Evolutionary conservation across 768 basidiomycete genomes (phyloP).

Genomic region (Boletus sensibilis): DNA sequence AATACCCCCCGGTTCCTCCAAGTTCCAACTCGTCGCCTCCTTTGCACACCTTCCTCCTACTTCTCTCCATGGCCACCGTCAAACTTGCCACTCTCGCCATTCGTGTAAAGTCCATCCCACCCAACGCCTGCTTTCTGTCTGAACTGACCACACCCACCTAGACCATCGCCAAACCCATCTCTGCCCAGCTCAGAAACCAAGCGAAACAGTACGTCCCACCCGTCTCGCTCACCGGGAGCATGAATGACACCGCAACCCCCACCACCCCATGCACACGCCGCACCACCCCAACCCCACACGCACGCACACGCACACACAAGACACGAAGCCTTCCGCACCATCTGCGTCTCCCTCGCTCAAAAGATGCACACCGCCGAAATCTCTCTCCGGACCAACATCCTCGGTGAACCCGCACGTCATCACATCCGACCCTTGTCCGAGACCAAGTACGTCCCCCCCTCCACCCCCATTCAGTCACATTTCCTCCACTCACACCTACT

Average conservation of each 20-base stretch:
- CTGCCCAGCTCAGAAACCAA: slow-evolving; percentile 63
- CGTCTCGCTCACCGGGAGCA: background rate
- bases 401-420: slow-evolving; percentile 68
- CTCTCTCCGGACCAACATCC: slow-evolving; percentile 67
- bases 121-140: background rate
- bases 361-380: slow-evolving; percentile 72
- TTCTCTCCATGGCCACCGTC: slow-evolving; percentile 58
- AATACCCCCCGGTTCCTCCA: background rate
- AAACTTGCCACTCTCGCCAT: slow-evolving; percentile 76
- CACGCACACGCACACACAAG: slow-evolving; percentile 32
- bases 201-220: slow-evolving; percentile 59
- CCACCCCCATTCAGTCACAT: too few species aligned
- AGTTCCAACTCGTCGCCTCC: too few species aligned
- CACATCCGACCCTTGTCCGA: slow-evolving; percentile 77
- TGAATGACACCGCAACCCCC: background rate
- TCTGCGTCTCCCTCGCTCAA: slow-evolving; percentile 77
- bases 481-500: background rate
- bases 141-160: slow-evolving; percentile 24
- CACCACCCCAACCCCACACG: background rate
- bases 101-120: slow-evolving; percentile 46
- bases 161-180: slow-evolving; percentile 87
- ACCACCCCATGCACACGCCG: background rate
- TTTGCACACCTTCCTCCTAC: background rate
- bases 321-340: slow-evolving; percentile 66
- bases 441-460: slow-evolving; percentile 47